phyloP scores from a whole-genome alignment of 2,329 filamentous ascomycete species.

The Hypoxylon sp. region DNA sequence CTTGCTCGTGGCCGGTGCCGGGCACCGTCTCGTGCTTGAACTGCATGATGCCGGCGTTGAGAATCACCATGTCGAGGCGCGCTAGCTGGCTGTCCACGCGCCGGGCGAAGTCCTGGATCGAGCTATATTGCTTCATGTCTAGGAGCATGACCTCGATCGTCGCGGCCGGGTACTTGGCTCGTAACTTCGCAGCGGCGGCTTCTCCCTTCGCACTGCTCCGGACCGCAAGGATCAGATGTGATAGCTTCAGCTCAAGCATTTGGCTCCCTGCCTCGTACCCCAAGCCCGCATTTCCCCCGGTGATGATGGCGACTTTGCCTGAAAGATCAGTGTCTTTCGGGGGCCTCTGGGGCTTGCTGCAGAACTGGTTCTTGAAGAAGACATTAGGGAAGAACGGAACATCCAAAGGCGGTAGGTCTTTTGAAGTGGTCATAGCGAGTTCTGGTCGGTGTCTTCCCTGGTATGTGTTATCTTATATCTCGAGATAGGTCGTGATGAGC shows the following conservation, averaged over 20 bases:
- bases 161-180: conserved; percentile 42
- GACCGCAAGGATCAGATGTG: conserved; percentile 55
- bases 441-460: too few species aligned
- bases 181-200: conserved; percentile 48
- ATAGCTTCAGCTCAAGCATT: conserved; percentile 50
- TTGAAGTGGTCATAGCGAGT: conserved; percentile 23
- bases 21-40: conserved; percentile 2
- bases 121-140: conserved; percentile 56
- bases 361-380: conserved; percentile 24
- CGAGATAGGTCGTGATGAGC: too few species aligned
- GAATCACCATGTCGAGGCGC: conserved; percentile 5
- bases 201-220: conserved; percentile 54
- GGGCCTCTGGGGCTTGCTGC: conserved; percentile 15
- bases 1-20: conserved; percentile 7
- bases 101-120: conserved; percentile 52
- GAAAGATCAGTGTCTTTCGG: conserved; percentile 36
- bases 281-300: conserved; percentile 58
- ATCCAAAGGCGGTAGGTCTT: conserved; percentile 22
- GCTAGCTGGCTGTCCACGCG: conserved; percentile 36
- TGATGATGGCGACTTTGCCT: conserved; percentile 55
- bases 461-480: too few species aligned
- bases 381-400: conserved; percentile 23
- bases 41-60: conserved; percentile 12
- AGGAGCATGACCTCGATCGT: conserved; percentile 57
- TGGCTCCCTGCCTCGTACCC: conserved; percentile 54